Evolutionary conservation across 345 rosid species (phyloP).

Genomic region (Populus nigra): DNA sequence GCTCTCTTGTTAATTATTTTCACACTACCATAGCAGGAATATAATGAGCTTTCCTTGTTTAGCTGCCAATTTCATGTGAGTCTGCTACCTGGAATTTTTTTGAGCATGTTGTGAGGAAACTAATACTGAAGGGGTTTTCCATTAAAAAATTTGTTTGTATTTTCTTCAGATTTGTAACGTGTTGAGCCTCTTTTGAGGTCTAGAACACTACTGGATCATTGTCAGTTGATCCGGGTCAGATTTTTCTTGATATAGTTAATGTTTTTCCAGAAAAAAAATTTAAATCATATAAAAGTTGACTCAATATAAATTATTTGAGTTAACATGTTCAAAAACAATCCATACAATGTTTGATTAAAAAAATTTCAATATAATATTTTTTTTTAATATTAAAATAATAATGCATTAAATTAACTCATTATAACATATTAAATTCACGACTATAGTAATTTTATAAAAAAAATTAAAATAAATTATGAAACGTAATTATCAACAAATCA

Average conservation of each 20-base stretch:
- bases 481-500: rapidly evolving
- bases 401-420: rapidly evolving
- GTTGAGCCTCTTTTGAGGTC: neutral
- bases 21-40: too few species aligned
- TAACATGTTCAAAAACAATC: rapidly evolving
- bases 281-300: rapidly evolving
- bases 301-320: rapidly evolving
- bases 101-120: neutral
- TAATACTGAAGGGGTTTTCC: neutral
- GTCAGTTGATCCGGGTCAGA: too few species aligned
- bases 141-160: neutral
- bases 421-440: too few species aligned
- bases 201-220: neutral
- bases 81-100: neutral
- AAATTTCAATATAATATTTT: too few species aligned
- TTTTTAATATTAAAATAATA: too few species aligned
- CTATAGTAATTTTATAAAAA: rapidly evolving
- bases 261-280: too few species aligned
- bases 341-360: too few species aligned
- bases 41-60: too few species aligned
- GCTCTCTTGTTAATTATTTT: neutral
- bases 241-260: too few species aligned
- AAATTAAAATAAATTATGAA: too few species aligned
- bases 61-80: too few species aligned
- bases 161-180: neutral